A percentile compares a stretch with the other conserved stretches of the same genome.
Evolutionary conservation across 805 yeast species (phyloP).

Genomic region (Yarrowia sp.): DNA sequence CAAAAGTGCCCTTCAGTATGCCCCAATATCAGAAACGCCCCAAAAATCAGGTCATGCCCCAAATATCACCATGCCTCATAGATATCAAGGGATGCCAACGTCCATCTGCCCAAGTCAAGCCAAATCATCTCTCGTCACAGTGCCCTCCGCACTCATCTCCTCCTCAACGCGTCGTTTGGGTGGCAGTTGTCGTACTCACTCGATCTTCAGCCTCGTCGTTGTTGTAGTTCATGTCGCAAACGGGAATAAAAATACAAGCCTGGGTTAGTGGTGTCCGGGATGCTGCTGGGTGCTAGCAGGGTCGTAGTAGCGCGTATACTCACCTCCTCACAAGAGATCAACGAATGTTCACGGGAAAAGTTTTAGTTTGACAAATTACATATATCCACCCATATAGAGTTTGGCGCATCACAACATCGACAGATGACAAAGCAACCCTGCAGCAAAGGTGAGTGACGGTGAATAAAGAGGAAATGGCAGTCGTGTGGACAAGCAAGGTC

Average conservation of each 20-base stretch:
- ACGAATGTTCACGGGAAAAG: conserved; percentile 17
- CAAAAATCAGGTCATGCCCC: too few species aligned
- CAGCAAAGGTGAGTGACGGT: too few species aligned
- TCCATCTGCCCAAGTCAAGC: too few species aligned
- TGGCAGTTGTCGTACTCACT: conserved; percentile 13
- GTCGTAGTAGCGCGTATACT: conserved; percentile 10
- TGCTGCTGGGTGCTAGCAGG: not conserved
- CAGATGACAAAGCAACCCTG: not conserved
- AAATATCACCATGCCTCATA: too few species aligned
- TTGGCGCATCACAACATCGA: conserved; percentile 21
- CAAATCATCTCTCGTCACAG: not conserved
- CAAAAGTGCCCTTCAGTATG: too few species aligned
- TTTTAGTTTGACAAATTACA: conserved; percentile 24
- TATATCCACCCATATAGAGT: conserved; percentile 12
- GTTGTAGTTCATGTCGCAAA: conserved; percentile 18
- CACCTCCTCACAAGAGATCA: conserved; percentile 21
- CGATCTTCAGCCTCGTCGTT: conserved; percentile 21
- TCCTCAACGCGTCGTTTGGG: not conserved
- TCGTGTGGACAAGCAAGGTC: too few species aligned
- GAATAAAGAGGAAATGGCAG: too few species aligned
- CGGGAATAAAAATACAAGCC: conserved; percentile 24
- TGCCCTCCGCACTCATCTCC: not conserved
- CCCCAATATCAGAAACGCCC: too few species aligned
- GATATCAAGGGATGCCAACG: too few species aligned
- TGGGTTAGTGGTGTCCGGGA: not conserved